These are phyloP conservation scores for Thelonectria blattea DNA, from an alignment of 2,329 filamentous ascomycete species.

Conservation along the genomic window DNA sequence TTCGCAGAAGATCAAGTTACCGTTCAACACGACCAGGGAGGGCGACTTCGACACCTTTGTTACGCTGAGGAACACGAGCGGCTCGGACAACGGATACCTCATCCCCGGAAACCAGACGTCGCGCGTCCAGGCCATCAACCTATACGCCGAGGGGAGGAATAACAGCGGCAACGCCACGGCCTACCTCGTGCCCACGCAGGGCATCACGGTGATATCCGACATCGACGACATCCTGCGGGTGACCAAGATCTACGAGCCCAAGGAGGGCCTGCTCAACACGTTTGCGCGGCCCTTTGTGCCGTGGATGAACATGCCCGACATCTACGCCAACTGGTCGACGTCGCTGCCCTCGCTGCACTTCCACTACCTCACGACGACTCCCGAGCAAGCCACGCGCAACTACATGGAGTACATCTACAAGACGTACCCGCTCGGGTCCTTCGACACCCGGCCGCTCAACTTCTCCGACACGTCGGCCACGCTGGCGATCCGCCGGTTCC, in stretches of 20 bases:
- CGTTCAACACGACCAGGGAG: slow-evolving; percentile 68
- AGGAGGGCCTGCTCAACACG: slow-evolving; percentile 76
- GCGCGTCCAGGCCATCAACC: slow-evolving; percentile 70
- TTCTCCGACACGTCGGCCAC: slow-evolving; percentile 78
- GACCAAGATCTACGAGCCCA: slow-evolving; percentile 79
- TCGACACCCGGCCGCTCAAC: slow-evolving; percentile 80
- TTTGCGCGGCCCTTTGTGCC: slow-evolving; percentile 73
- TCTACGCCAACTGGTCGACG: slow-evolving; percentile 78
- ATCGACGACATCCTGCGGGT: slow-evolving; percentile 83
- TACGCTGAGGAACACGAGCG: slow-evolving; percentile 63
- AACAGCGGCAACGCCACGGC: slow-evolving; percentile 75
- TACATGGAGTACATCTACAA: slow-evolving; percentile 85
- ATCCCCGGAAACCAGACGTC: slow-evolving; percentile 68
- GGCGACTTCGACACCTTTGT: slow-evolving; percentile 80
- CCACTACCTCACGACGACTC: slow-evolving; percentile 82
- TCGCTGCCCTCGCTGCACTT: slow-evolving; percentile 73
- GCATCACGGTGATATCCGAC: slow-evolving; percentile 76
- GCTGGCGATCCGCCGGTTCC: slow-evolving; percentile 70
- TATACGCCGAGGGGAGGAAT: slow-evolving; percentile 68
- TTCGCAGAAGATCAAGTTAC: slow-evolving; percentile 66
- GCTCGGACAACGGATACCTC: slow-evolving; percentile 55
- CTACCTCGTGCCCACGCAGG: slow-evolving; percentile 73
- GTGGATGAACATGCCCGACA: slow-evolving; percentile 82
- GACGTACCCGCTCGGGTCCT: slow-evolving; percentile 77
- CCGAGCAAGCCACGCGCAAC: slow-evolving; percentile 76